These are phyloP conservation scores for Hypericum perforatum DNA, from an alignment of 345 rosid genomes.

Conservation along the genomic window DNA sequence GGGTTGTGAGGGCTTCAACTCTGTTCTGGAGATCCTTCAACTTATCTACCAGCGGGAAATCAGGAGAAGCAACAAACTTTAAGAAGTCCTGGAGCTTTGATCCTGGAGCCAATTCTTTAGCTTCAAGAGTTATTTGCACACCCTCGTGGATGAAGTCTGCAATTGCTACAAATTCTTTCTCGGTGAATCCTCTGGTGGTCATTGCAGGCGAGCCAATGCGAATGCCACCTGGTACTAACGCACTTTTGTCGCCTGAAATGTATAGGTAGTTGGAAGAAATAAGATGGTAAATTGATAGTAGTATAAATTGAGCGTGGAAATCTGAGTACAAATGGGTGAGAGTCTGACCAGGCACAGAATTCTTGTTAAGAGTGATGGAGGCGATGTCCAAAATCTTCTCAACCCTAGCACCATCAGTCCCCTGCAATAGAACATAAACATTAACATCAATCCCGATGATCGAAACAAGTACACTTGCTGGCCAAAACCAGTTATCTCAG, in stretches of 20 bases:
- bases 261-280: neutral
- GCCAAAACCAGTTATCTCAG: neutral
- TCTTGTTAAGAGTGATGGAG: constrained; percentile 86
- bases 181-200: constrained; percentile 80
- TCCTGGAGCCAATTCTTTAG: constrained; percentile 43
- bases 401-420: constrained; percentile 82
- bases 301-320: neutral
- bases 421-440: constrained; percentile 28
- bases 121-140: constrained; percentile 57
- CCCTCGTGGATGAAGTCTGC: constrained; percentile 84
- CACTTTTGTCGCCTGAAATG: constrained; percentile 72
- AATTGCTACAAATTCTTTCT: constrained; percentile 55
- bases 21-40: constrained; percentile 42
- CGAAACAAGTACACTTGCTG: neutral
- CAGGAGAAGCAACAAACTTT: constrained; percentile 46
- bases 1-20: constrained; percentile 66
- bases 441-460: neutral
- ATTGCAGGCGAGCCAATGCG: constrained; percentile 90
- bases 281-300: too few relatives aligned
- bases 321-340: neutral
- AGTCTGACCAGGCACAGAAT: constrained; percentile 74
- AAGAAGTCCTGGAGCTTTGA: constrained; percentile 77
- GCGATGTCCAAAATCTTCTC: constrained; percentile 95
- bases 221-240: constrained; percentile 84
- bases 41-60: constrained; percentile 43